Percentiles rank a stretch among this genome's conserved stretches.
These are phyloP conservation scores for Paramecium octaurelia DNA, from an alignment of 73 alveolate genomes.

Conservation along the genomic window DNA sequence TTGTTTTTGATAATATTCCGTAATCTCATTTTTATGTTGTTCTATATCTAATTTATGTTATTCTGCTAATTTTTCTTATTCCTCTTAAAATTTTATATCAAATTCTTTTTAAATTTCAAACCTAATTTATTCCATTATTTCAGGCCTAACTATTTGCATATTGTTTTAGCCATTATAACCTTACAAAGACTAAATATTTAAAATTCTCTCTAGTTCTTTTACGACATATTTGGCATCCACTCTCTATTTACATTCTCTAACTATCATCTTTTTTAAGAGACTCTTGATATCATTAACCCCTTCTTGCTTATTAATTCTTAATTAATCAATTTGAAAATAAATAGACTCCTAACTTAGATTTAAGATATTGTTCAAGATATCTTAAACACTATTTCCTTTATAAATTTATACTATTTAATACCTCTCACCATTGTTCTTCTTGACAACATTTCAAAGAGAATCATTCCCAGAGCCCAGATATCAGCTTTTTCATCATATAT, in stretches of 20 bases:
- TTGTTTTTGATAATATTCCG: neutral
- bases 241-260: neutral
- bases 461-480: slow-evolving; percentile 20
- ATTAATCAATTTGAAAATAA: neutral
- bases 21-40: neutral
- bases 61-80: neutral
- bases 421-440: neutral
- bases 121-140: neutral
- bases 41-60: neutral
- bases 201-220: neutral
- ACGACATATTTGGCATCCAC: neutral
- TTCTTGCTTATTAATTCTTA: neutral
- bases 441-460: neutral
- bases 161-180: too few species aligned
- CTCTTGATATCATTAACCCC: neutral
- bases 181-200: neutral
- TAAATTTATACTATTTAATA: neutral
- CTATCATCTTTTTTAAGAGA: neutral
- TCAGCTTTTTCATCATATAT: neutral
- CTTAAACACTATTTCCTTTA: neutral
- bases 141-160: neutral
- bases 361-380: neutral
- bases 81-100: neutral
- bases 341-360: neutral
- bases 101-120: neutral